Evolutionary conservation across 1,284 basidiomycete species (phyloP).

Genomic region (Dichomitus squalens): DNA sequence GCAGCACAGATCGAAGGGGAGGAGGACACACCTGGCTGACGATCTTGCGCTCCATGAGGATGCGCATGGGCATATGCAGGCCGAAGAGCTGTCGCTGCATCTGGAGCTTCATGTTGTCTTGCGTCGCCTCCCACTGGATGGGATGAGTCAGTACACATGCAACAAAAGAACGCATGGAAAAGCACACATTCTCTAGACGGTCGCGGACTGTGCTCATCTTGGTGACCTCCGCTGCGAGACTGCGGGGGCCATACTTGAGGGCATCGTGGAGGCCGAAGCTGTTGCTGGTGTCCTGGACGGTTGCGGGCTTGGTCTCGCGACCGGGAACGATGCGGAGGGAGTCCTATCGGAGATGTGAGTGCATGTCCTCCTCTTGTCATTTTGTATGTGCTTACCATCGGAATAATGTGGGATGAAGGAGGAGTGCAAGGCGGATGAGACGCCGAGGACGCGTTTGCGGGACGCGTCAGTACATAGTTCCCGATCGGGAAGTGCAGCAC

Average conservation of each 20-base stretch:
- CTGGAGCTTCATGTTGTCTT: constrained; percentile 85
- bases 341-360: constrained; percentile 43
- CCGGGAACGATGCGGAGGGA: constrained; percentile 72
- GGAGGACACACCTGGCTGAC: constrained; percentile 65
- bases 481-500: constrained; percentile 6
- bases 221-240: constrained; percentile 70
- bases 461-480: constrained; percentile 24
- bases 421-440: too few species aligned
- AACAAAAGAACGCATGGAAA: background rate
- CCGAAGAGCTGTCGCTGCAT: constrained; percentile 88
- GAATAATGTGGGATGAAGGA: too few species aligned
- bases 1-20: background rate
- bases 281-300: constrained; percentile 69
- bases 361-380: too few species aligned
- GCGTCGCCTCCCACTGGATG: constrained; percentile 88
- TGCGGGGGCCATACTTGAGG: constrained; percentile 75
- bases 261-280: constrained; percentile 80
- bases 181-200: constrained; percentile 72
- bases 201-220: constrained; percentile 56
- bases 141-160: background rate
- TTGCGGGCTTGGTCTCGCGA: constrained; percentile 56
- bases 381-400: too few species aligned
- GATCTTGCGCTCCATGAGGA: constrained; percentile 93
- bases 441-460: constrained; percentile 20
- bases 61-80: constrained; percentile 84